Percentiles rank a stretch among this genome's conserved stretches.
Conservation (phyloP, 176 grass and related monocot genomes). For the Carex scoparia region DNA sequence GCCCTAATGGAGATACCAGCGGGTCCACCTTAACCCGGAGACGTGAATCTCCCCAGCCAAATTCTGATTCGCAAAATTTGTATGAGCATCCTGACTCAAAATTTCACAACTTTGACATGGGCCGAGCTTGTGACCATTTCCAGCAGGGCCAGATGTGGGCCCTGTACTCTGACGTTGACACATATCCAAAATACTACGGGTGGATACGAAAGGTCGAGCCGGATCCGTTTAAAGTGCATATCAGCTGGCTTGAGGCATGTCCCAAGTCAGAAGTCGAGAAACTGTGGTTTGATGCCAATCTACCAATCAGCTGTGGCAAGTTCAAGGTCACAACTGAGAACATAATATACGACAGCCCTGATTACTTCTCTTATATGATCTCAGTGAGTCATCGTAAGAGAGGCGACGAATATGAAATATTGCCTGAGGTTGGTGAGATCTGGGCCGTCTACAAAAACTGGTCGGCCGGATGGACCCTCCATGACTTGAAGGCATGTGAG, state of each 20-base stretch:
- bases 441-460: slow-evolving; percentile 80
- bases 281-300: slow-evolving; percentile 36
- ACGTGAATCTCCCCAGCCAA: background rate
- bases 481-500: slow-evolving; percentile 32
- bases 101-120: background rate
- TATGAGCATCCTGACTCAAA: background rate
- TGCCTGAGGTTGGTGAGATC: slow-evolving; percentile 49
- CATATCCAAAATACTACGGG: slow-evolving; percentile 67
- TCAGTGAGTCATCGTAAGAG: background rate
- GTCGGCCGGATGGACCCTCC: slow-evolving; percentile 40
- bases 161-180: slow-evolving; percentile 7
- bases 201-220: slow-evolving; percentile 53
- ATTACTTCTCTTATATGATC: slow-evolving; percentile 73
- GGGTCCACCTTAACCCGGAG: background rate
- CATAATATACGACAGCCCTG: slow-evolving; percentile 29
- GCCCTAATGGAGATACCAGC: background rate
- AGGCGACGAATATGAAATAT: slow-evolving; percentile 31
- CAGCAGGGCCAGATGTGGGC: background rate
- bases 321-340: slow-evolving; percentile 45
- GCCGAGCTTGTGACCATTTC: background rate
- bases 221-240: slow-evolving; percentile 43
- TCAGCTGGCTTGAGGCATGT: slow-evolving; percentile 69
- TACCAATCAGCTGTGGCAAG: slow-evolving; percentile 61
- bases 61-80: background rate
- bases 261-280: slow-evolving; percentile 43